Evolutionary conservation across 2,329 filamentous ascomycete species (phyloP).

Genomic region (Fusarium buharicum): DNA sequence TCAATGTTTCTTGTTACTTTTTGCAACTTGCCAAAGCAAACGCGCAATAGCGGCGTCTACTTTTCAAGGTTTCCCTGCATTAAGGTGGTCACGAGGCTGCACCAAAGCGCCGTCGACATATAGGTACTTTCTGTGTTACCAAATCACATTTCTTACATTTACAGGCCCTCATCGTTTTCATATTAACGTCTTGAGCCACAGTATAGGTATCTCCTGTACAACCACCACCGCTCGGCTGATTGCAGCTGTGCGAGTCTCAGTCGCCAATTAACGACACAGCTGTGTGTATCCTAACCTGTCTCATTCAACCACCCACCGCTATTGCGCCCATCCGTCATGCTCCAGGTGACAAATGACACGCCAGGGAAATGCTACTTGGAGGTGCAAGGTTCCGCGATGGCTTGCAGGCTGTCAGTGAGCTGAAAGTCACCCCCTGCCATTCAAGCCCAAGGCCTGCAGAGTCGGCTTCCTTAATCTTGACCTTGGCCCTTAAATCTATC

Average conservation of each 20-base stretch:
- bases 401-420: conserved; percentile 31
- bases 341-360: conserved; percentile 29
- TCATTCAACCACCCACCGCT: conserved; percentile 1
- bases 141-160: conserved; percentile 2
- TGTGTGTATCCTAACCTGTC: conserved; percentile 22
- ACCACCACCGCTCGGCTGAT: conserved; percentile 14
- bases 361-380: conserved; percentile 8
- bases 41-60: neutral
- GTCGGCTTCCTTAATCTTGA: neutral
- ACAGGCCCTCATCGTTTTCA: conserved; percentile 2
- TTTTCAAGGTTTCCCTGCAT: conserved; percentile 33
- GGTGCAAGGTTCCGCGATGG: conserved; percentile 25
- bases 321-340: conserved; percentile 16
- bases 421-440: conserved; percentile 28
- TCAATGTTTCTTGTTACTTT: neutral
- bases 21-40: neutral
- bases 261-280: conserved; percentile 6
- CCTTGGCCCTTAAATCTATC: neutral
- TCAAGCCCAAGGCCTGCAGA: conserved; percentile 1
- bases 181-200: neutral
- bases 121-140: neutral
- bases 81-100: conserved; percentile 23
- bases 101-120: conserved; percentile 8
- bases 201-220: neutral
- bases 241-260: conserved; percentile 26